phyloP scores from a whole-genome alignment of 805 yeast species.

The Isabelozyma pseudorhagii region DNA sequence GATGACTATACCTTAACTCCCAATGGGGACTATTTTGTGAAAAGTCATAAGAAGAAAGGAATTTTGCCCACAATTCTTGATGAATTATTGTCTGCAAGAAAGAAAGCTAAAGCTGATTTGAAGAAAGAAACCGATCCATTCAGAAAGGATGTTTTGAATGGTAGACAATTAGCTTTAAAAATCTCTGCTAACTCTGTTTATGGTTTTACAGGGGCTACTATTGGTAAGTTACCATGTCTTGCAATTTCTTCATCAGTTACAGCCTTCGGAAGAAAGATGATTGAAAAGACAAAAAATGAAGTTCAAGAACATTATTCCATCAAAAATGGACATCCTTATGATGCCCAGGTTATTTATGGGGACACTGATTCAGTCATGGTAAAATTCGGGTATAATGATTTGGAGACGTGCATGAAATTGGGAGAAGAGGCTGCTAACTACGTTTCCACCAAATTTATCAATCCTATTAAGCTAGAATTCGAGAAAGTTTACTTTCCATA shows the following conservation, averaged over 20 bases:
- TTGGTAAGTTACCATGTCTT: constrained; percentile 94
- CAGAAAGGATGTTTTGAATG: constrained; percentile 88
- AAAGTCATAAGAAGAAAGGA: constrained; percentile 67
- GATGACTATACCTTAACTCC: constrained; percentile 87
- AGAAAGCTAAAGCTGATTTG: constrained; percentile 85
- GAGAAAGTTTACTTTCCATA: constrained; percentile 97
- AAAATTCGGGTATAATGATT: constrained; percentile 81
- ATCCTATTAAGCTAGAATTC: constrained; percentile 92
- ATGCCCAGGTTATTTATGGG: constrained; percentile 92
- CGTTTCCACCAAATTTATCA: constrained; percentile 74
- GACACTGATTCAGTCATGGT: constrained; percentile 99
- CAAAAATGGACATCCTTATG: constrained; percentile 79
- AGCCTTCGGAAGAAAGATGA: constrained; percentile 95
- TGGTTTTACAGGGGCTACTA: constrained; percentile 98
- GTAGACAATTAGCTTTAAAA: constrained; percentile 94
- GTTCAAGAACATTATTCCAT: constrained; percentile 78
- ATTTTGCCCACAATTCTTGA: constrained; percentile 87
- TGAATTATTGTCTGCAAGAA: constrained; percentile 88
- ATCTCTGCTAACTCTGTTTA: constrained; percentile 98
- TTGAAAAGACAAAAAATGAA: constrained; percentile 81
- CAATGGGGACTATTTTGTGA: constrained; percentile 88
- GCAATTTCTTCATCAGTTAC: constrained; percentile 96
- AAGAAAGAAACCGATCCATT: constrained; percentile 94
- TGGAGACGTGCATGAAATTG: constrained; percentile 80
- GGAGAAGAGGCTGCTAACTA: constrained; percentile 93